Base-by-base conservation (phyloP, 2,329 filamentous ascomycete genomes). In the Akanthomyces lecanii region DNA sequence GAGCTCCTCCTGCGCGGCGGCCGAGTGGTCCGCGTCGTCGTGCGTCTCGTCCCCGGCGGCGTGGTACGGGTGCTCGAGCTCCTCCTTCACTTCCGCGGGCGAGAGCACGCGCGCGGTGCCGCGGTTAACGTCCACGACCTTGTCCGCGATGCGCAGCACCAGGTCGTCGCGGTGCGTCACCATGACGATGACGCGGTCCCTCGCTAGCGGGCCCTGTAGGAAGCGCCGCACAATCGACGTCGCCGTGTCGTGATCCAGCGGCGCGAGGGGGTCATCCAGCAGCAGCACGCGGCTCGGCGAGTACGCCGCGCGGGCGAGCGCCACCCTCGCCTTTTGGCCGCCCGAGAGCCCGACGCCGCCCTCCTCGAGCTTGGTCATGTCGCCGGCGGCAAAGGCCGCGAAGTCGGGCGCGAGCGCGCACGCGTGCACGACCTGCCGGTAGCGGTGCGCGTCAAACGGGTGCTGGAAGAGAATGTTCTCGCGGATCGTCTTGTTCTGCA, bases 91-190 rank as follows among this genome's bases (percentile, higher is more conserved):
- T 25, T 83, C 75, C 2, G 82, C 76, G 4, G 78, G 74, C 14
- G 77, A 78, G 51, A 83, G 73, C 1, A 84, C 73, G 50, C 74
- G 78, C 4, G 85, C 87, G 56, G 73, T 76, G 1, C 89, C 89
- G 42, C 88, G 79, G 0, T 80, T 73, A 11, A 97, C 81, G 62
- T 92, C 85, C 11, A 97, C 76, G 18, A 92, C 82, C 69, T 95
- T 89, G 55, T 87, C 79, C 2, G 92, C 90, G 50, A 92, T 79
- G n/a, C 83, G 80, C 23, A 85, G 82, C 64, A 92, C 90, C 11
- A 97, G 77, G 65, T 93, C 88, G n/a, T 93, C 88, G 44, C 88
- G 82, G 71, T 92, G 89, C 0, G 91, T 92, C 54, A 94, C 90
- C 48, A 92, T 85, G n/a, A 95, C 84, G 0, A 91, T 87, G 0